Percentiles rank a stretch among this genome's conserved stretches.
These are phyloP conservation scores for Pholiota molesta DNA, from an alignment of 768 basidiomycete genomes.

Conservation along the genomic window DNA sequence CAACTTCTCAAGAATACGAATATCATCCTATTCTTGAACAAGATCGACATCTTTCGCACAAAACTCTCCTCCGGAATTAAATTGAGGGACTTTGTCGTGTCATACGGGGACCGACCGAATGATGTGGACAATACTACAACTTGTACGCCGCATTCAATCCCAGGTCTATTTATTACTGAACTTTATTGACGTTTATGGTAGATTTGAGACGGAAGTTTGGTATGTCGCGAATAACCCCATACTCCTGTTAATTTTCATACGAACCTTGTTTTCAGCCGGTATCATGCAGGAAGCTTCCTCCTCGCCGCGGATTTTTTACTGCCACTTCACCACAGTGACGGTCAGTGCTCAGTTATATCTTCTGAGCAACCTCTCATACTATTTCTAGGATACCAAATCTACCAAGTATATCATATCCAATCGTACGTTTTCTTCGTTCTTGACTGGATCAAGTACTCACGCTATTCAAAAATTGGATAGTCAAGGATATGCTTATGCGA, in stretches of 20 bases:
- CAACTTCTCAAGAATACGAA: conserved; percentile 71
- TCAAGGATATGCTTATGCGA: conserved; percentile 51
- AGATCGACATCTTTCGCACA: conserved; percentile 71
- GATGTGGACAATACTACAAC: conserved; percentile 68
- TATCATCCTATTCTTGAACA: conserved; percentile 81
- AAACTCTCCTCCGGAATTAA: conserved; percentile 69
- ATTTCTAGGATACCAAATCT: conserved; percentile 54
- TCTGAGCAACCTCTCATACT: conserved; percentile 10
- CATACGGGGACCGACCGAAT: conserved; percentile 69
- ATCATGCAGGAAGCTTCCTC: conserved; percentile 48
- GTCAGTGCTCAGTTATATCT: conserved; percentile 37
- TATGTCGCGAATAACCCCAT: conserved; percentile 24
- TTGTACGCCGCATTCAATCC: conserved; percentile 46
- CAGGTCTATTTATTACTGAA: conserved; percentile 5
- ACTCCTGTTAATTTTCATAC: background rate
- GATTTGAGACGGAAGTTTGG: conserved; percentile 50
- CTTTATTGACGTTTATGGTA: conserved; percentile 21
- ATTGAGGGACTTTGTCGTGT: conserved; percentile 69
- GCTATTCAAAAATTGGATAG: conserved; percentile 22
- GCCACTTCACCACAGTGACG: conserved; percentile 69
- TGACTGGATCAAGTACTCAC: background rate
- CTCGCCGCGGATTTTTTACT: conserved; percentile 55
- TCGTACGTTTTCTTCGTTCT: conserved; percentile 31
- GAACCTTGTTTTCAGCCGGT: conserved; percentile 30
- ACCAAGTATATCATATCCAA: conserved; percentile 55